Percentiles rank a stretch among this genome's conserved stretches.
phyloP scores from a whole-genome alignment of 2,329 filamentous ascomycete genomes.

The Trichoderma citrinoviride region DNA sequence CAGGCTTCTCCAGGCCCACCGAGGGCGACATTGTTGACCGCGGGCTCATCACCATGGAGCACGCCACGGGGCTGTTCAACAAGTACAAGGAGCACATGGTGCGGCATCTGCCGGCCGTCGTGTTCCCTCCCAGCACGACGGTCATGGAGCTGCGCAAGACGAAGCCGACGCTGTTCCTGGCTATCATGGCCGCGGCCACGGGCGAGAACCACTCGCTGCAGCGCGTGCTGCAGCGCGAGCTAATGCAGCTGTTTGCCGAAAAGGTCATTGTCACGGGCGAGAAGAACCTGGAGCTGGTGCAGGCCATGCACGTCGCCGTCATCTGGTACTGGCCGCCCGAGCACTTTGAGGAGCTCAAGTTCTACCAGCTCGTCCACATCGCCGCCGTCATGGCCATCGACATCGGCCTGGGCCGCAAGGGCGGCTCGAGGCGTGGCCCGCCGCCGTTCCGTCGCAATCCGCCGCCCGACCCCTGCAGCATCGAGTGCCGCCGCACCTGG shows the following conservation, averaged over 20 bases:
- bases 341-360: slow-evolving; percentile 81
- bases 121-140: slow-evolving; percentile 55
- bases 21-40: slow-evolving; percentile 56
- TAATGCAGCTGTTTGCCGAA: slow-evolving; percentile 72
- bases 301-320: slow-evolving; percentile 71
- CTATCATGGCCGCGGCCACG: slow-evolving; percentile 65
- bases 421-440: slow-evolving; percentile 22
- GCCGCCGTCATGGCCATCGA: slow-evolving; percentile 81
- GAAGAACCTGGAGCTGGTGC: slow-evolving; percentile 80
- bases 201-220: slow-evolving; percentile 58
- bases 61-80: slow-evolving; percentile 54
- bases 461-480: slow-evolving; percentile 50
- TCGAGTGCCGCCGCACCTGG: slow-evolving; percentile 58
- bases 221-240: slow-evolving; percentile 61
- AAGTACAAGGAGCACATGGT: slow-evolving; percentile 60
- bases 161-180: slow-evolving; percentile 67
- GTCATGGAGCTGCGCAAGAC: slow-evolving; percentile 54
- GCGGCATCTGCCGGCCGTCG: slow-evolving; percentile 59
- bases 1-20: slow-evolving; percentile 24
- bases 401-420: slow-evolving; percentile 64
- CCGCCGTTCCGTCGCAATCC: slow-evolving; percentile 41
- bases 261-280: slow-evolving; percentile 71
- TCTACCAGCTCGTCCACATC: slow-evolving; percentile 82
- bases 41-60: slow-evolving; percentile 55
- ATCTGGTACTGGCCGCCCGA: slow-evolving; percentile 86